Conservation (phyloP, 371 early-diverging fungal species). For the Rhizopus delemar region DNA sequence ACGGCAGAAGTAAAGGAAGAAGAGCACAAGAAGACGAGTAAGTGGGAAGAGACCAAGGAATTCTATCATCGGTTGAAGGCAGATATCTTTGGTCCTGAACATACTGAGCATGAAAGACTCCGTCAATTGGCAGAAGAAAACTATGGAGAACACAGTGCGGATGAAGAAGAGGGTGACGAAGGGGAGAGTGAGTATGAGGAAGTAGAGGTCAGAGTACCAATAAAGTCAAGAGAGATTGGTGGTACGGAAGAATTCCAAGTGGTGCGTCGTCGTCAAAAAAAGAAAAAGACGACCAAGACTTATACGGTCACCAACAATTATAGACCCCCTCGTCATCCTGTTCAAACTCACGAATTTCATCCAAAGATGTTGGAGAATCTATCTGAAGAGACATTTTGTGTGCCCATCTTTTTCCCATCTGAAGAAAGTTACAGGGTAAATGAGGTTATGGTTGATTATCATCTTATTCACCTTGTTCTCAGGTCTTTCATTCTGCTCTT, state of each 20-base stretch:
- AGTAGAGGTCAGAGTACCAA: conserved; percentile 16
- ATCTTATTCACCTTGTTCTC: conserved; percentile 18
- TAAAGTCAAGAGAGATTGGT: conserved; percentile 29
- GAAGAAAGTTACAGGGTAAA: conserved; percentile 42
- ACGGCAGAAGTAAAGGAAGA: conserved; percentile 21
- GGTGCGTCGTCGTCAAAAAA: conserved; percentile 25
- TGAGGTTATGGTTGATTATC: background rate
- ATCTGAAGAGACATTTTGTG: conserved; percentile 40
- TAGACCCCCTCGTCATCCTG: conserved; percentile 10
- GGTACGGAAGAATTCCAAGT: conserved; percentile 18
- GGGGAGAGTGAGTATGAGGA: conserved; percentile 29
- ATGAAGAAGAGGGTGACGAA: conserved; percentile 20
- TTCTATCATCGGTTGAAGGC: conserved; percentile 11
- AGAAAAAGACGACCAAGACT: conserved; percentile 15
- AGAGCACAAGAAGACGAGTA: conserved; percentile 1
- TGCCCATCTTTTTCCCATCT: conserved; percentile 60
- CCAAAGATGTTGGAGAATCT: conserved; percentile 18
- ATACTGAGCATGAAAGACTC: conserved; percentile 24
- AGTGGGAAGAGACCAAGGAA: conserved; percentile 15
- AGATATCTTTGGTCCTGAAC: conserved; percentile 25
- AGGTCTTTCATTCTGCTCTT: conserved; percentile 50
- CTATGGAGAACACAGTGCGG: conserved; percentile 11
- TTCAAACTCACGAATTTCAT: conserved; percentile 16
- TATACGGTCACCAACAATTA: conserved; percentile 1
- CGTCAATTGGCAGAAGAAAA: conserved; percentile 20